Evolutionary conservation across 2,329 filamentous ascomycete species (phyloP).

Genomic region (Ophiocordyceps sinensis): DNA sequence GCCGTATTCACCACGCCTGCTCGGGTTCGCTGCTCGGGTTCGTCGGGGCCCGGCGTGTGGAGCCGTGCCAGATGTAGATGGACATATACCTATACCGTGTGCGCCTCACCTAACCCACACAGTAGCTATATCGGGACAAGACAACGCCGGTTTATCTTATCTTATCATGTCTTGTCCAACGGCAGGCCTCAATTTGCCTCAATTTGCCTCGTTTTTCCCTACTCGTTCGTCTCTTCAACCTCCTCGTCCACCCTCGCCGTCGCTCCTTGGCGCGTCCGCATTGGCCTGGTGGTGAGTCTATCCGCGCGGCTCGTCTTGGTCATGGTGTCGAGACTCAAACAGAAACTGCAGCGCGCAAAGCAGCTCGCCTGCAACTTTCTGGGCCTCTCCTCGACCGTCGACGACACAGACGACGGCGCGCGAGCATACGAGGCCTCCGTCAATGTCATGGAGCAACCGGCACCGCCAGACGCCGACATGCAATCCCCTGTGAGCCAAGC

Average conservation of each 20-base stretch:
- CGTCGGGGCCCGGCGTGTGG: conserved; percentile 2
- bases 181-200: too few species aligned
- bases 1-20: not conserved
- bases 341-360: conserved; percentile 7
- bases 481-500: conserved; percentile 16
- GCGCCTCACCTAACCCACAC: too few species aligned
- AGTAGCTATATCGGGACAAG: too few species aligned
- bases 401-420: not conserved
- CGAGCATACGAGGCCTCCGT: not conserved
- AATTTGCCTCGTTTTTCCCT: too few species aligned
- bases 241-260: too few species aligned
- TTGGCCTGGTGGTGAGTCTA: too few species aligned
- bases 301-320: conserved; percentile 2
- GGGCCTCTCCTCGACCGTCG: conserved; percentile 1
- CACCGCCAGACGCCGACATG: conserved; percentile 4
- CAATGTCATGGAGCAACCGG: conserved; percentile 6
- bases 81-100: too few species aligned
- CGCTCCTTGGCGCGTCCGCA: too few species aligned
- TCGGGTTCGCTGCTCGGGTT: conserved; percentile 1
- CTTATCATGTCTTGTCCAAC: too few species aligned
- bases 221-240: too few species aligned
- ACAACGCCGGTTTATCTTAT: too few species aligned
- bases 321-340: conserved; percentile 6
- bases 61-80: too few species aligned
- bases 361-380: conserved; percentile 6